Percentiles rank a stretch among this genome's conserved stretches.
These are phyloP conservation scores for Fusarium verticillioides DNA, from an alignment of 2,329 filamentous ascomycete species.

Conservation along the genomic window DNA sequence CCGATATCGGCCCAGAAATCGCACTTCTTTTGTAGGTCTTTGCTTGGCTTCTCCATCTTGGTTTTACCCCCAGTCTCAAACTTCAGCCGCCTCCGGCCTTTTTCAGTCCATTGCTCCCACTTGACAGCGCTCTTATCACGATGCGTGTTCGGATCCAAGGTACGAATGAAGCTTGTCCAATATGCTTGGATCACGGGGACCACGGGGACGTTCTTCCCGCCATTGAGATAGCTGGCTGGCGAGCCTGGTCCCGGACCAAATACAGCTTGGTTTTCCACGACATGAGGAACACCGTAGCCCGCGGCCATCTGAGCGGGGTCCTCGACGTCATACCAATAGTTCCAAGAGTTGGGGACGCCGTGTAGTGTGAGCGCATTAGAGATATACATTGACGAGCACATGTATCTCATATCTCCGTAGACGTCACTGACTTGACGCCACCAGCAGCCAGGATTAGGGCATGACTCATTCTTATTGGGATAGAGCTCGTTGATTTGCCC, in stretches of 20 bases:
- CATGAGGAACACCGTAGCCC: constrained; percentile 74
- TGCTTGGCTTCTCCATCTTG: constrained; percentile 52
- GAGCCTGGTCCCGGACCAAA: constrained; percentile 70
- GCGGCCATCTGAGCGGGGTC: constrained; percentile 62
- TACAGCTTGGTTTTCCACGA: constrained; percentile 72
- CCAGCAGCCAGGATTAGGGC: constrained; percentile 48
- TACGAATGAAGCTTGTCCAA: constrained; percentile 78
- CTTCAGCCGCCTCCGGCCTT: constrained; percentile 49
- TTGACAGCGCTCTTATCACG: constrained; percentile 47
- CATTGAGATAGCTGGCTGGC: constrained; percentile 66
- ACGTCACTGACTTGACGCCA: constrained; percentile 52
- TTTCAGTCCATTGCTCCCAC: constrained; percentile 55
- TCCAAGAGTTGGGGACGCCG: constrained; percentile 63
- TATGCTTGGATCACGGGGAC: constrained; percentile 74
- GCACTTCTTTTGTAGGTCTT: constrained; percentile 43
- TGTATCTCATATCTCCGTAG: constrained; percentile 51
- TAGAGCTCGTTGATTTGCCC: constrained; percentile 50
- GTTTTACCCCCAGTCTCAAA: constrained; percentile 54
- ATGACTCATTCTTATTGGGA: constrained; percentile 50
- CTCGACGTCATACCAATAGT: constrained; percentile 76
- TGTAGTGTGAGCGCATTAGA: constrained; percentile 45
- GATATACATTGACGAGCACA: constrained; percentile 50
- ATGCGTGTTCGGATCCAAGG: constrained; percentile 70
- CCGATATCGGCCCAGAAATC: constrained; percentile 34
- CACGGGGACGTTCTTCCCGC: constrained; percentile 65